Evolutionary conservation across 805 yeast genomes (phyloP).

Genomic region (Hanseniaspora pseudoguilliermondii): DNA sequence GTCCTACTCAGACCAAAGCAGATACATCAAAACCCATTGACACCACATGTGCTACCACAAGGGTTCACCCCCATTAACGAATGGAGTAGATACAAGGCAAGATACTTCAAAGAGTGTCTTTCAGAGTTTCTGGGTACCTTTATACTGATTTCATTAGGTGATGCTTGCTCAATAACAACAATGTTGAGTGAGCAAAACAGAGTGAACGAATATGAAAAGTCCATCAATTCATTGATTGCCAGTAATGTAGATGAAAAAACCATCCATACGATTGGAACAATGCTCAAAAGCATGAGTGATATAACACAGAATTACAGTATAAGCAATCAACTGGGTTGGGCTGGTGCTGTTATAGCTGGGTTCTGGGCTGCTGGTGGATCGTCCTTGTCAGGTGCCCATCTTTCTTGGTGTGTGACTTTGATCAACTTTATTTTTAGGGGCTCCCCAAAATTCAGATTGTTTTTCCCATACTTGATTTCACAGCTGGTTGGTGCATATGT

Average conservation of each 20-base stretch:
- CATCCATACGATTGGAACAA: neutral
- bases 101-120: conserved; percentile 32
- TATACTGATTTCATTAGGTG: conserved; percentile 36
- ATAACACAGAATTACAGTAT: conserved; percentile 9
- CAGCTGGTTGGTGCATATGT: conserved; percentile 40
- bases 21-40: conserved; percentile 28
- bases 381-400: conserved; percentile 44
- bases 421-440: conserved; percentile 37
- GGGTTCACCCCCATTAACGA: conserved; percentile 28
- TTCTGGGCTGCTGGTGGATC: conserved; percentile 39
- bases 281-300: neutral
- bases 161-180: conserved; percentile 37
- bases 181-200: conserved; percentile 10
- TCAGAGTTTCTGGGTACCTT: conserved; percentile 44
- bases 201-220: neutral
- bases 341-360: conserved; percentile 41
- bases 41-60: conserved; percentile 29
- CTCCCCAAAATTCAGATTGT: conserved; percentile 37
- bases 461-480: conserved; percentile 31
- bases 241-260: neutral
- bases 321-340: conserved; percentile 33
- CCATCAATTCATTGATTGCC: neutral
- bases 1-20: conserved; percentile 28
- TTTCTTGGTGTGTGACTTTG: conserved; percentile 42
- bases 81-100: conserved; percentile 28